Conservation (phyloP, 2,329 filamentous ascomycete genomes). For the Pestalotiopsis sp. region DNA sequence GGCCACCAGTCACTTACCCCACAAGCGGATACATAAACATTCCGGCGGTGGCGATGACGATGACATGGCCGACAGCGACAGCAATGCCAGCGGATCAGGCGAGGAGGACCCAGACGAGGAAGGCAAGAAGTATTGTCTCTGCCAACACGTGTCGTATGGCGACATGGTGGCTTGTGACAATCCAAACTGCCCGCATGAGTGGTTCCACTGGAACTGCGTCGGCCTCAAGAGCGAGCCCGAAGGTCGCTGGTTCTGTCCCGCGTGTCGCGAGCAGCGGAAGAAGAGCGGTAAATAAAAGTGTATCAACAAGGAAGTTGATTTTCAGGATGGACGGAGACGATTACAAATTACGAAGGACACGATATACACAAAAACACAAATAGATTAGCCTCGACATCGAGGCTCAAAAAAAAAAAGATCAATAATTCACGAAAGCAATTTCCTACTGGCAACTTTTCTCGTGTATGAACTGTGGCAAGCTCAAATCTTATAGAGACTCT, state of each 20-base stretch:
- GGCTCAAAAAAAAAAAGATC: not conserved
- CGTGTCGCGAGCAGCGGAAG: slow-evolving; percentile 59
- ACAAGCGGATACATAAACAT: slow-evolving; percentile 19
- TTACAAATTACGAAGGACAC: not conserved
- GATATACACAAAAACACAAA: not conserved
- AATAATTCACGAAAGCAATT: not conserved
- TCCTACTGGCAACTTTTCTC: too few relatives aligned
- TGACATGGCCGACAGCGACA: slow-evolving; percentile 36
- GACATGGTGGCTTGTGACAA: slow-evolving; percentile 93
- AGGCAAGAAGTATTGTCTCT: slow-evolving; percentile 82
- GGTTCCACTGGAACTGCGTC: slow-evolving; percentile 84
- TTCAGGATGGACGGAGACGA: too few relatives aligned
- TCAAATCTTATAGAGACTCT: not conserved
- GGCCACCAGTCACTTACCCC: slow-evolving; percentile 12
- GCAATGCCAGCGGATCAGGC: slow-evolving; percentile 53
- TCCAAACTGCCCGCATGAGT: slow-evolving; percentile 78
- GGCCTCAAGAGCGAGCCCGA: slow-evolving; percentile 70
- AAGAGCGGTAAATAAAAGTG: slow-evolving; percentile 30
- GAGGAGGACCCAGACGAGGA: slow-evolving; percentile 71
- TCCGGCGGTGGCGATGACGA: slow-evolving; percentile 22
- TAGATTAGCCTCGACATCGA: not conserved
- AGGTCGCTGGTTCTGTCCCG: slow-evolving; percentile 70
- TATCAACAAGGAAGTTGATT: too few relatives aligned
- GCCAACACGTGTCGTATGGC: slow-evolving; percentile 81
- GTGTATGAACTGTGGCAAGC: too few relatives aligned